phyloP scores from a whole-genome alignment of 2,329 filamentous ascomycete genomes.

The Colletotrichum sp. region DNA sequence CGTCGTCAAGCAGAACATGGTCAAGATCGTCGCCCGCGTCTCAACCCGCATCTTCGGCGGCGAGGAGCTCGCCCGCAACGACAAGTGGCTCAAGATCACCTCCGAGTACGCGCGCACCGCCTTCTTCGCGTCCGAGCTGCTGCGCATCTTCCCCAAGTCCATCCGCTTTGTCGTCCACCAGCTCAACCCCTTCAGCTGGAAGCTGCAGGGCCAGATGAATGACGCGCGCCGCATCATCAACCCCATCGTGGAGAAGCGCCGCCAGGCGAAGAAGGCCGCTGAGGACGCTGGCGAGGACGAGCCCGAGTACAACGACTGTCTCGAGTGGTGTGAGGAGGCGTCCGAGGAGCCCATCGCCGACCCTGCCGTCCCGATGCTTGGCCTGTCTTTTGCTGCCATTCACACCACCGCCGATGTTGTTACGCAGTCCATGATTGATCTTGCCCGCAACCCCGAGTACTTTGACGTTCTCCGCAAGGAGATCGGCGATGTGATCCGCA shows the following conservation, averaged over 20 bases:
- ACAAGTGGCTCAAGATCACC: conserved; percentile 24
- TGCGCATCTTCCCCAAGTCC: conserved; percentile 22
- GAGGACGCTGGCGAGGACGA: conserved; percentile 6
- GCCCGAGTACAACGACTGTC: conserved; percentile 22
- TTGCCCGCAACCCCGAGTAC: conserved; percentile 24
- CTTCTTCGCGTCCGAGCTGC: conserved; percentile 9
- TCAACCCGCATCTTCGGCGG: conserved; percentile 27
- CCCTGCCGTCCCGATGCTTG: conserved; percentile 15
- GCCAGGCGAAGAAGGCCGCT: conserved; percentile 15
- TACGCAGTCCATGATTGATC: conserved; percentile 23
- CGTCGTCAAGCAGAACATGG: background rate
- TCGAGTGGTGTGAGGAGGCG: conserved; percentile 25
- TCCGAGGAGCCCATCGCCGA: conserved; percentile 12
- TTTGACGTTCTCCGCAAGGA: conserved; percentile 27
- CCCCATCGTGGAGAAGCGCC: conserved; percentile 20
- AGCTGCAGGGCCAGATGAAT: conserved; percentile 7
- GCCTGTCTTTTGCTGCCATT: conserved; percentile 26
- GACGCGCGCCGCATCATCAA: conserved; percentile 24
- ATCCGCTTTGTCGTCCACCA: conserved; percentile 19
- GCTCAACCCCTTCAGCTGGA: conserved; percentile 19
- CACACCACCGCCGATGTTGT: conserved; percentile 27
- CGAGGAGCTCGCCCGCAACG: conserved; percentile 23
- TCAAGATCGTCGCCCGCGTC: conserved; percentile 22
- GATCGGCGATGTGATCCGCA: conserved; percentile 21
- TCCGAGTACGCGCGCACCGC: conserved; percentile 9